These are phyloP conservation scores for Tillandsia leiboldiana DNA, from an alignment of 176 grass and related monocot genomes.

Conservation along the genomic window DNA sequence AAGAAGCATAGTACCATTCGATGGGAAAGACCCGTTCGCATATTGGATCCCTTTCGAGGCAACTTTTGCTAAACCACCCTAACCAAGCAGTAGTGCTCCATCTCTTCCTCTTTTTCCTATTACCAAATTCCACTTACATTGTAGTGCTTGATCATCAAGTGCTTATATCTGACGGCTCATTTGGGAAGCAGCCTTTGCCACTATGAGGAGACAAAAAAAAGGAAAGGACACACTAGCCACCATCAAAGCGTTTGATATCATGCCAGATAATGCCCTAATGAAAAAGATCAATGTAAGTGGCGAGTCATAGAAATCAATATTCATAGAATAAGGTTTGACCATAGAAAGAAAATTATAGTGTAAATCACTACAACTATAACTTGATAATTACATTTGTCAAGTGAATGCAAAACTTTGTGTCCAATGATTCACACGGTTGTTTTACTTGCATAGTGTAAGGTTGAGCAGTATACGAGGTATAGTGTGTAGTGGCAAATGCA, in stretches of 20 bases:
- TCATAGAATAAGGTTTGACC: background rate
- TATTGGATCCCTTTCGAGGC: no score
- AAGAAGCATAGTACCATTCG: no score
- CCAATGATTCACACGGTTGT: no score
- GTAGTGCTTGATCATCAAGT: background rate
- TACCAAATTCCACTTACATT: background rate
- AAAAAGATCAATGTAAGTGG: constrained; percentile 10
- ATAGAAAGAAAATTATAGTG: background rate
- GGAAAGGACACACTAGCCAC: constrained; percentile 30
- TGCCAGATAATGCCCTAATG: constrained; percentile 50
- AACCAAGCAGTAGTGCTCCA: no score
- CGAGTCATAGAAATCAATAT: background rate
- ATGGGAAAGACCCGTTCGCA: no score
- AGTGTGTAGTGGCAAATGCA: no score
- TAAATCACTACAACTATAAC: no score
- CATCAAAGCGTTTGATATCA: constrained; percentile 43
- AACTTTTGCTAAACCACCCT: no score
- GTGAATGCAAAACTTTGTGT: background rate
- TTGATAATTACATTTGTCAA: no score
- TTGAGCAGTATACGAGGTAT: no score
- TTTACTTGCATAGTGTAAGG: no score
- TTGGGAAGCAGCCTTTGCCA: background rate
- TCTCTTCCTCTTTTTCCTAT: no score
- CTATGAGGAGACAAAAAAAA: background rate
- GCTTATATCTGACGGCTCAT: background rate